Evolutionary conservation across 352 stramenopile species (phyloP).

Genomic region (Pythium insidiosum): DNA sequence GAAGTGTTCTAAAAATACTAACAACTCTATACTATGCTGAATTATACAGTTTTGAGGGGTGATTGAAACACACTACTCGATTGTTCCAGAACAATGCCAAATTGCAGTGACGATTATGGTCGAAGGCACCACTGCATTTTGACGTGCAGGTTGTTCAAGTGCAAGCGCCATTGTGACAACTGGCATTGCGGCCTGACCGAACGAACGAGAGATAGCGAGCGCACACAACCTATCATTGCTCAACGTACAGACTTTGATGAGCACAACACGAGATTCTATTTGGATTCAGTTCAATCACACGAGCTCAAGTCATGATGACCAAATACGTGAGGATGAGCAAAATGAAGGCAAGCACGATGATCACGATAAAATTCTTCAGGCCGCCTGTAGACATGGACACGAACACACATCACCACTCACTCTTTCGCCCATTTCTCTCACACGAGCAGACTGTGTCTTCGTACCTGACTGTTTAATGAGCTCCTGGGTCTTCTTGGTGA

Average conservation of each 20-base stretch:
- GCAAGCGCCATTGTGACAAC: too few relatives aligned
- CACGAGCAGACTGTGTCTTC: background rate
- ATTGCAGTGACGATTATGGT: conserved; percentile 2
- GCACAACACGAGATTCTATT: too few relatives aligned
- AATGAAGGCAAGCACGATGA: conserved; percentile 81
- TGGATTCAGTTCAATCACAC: too few relatives aligned
- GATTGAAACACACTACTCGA: conserved; percentile 10
- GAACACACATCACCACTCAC: background rate
- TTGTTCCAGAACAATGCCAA: conserved; percentile 14
- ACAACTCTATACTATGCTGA: too few relatives aligned
- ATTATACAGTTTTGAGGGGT: background rate
- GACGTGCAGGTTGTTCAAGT: too few relatives aligned
- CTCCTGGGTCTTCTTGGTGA: conserved; percentile 83
- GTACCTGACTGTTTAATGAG: conserved; percentile 75
- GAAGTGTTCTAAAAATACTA: too few relatives aligned
- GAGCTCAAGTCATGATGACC: conserved; percentile 83
- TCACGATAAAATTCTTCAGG: conserved; percentile 83
- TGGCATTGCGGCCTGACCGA: too few relatives aligned
- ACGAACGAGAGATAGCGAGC: too few relatives aligned
- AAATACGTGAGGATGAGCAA: conserved; percentile 81
- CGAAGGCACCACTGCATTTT: too few relatives aligned
- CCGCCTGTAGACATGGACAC: conserved; percentile 24
- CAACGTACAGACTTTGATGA: too few relatives aligned
- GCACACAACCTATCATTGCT: too few relatives aligned
- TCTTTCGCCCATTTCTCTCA: background rate